Evolutionary conservation across 176 grass and related monocot species (phyloP).

Genomic region (Oryza australiensis): DNA sequence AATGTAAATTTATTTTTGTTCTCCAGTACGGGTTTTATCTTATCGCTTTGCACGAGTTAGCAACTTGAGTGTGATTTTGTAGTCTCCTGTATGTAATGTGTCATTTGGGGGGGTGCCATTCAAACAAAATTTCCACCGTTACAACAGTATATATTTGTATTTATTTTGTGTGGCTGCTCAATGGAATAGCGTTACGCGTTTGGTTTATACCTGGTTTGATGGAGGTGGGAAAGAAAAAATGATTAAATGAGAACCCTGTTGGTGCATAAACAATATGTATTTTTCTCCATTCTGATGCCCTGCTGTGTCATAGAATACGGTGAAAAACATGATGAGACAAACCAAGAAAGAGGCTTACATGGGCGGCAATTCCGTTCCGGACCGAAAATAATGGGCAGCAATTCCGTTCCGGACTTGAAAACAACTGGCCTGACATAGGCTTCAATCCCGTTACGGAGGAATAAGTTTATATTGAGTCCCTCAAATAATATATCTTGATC

Average conservation of each 20-base stretch:
- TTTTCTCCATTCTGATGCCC: neutral
- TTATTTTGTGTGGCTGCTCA: constrained; percentile 4
- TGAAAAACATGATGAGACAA: neutral
- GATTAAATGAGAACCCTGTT: constrained; percentile 15
- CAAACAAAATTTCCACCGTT: constrained; percentile 15
- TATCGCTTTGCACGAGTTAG: constrained; percentile 32
- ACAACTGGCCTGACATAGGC: too few species aligned
- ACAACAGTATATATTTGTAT: constrained; percentile 26
- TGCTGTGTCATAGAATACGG: neutral
- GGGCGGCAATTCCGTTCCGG: too few species aligned
- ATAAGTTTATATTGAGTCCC: too few species aligned
- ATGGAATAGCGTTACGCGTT: constrained; percentile 7
- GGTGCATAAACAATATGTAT: neutral
- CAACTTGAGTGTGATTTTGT: constrained; percentile 15
- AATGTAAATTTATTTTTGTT: constrained; percentile 41
- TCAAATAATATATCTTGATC: too few species aligned
- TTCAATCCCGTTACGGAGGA: too few species aligned
- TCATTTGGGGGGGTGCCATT: neutral
- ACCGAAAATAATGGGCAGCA: too few species aligned
- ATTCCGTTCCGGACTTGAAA: too few species aligned
- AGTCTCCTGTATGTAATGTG: constrained; percentile 30
- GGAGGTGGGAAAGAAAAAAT: neutral
- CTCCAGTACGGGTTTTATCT: neutral
- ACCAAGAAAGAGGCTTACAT: too few species aligned
- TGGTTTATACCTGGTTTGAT: constrained; percentile 6